Evolutionary conservation across 805 yeast species (phyloP), one percentile per base, ranked within the genome.

Genomic region (Lipomyces orientalis): DNA sequence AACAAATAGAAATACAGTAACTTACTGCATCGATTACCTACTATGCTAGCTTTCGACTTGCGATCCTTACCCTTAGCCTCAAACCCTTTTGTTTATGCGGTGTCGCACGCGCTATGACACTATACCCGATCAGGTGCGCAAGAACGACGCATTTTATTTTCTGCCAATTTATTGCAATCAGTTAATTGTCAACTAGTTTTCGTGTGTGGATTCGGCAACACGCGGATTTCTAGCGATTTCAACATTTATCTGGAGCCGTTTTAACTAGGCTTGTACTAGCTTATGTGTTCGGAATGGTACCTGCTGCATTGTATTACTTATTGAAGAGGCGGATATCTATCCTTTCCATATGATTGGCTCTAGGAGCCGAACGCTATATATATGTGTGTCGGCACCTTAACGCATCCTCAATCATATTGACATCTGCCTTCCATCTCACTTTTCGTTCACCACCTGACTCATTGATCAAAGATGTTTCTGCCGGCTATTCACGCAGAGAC

Each of bases 401-500:
- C 10, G 9, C 14, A 37, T 37, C 43, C 9, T 6, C 43, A 37
- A 14, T 37, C 43, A 14, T 37, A 37, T 37, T 37, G 14, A 2
- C 43, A 37, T 37, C 43, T 37, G 14, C 43, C 9, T 37, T 37
- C 10, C 43, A 14, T 37, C 43, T 37, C 43, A 37, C 43, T 37
- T 14, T 37, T 37, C 29, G 3, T 25, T 25, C 29, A 25, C 1
- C 29, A 3, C 29, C 29, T 1, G 29, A 25, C 29, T 25, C 29
- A 25, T 25, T 25, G 29, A 25, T 25, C 29, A 25, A 25, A 25
- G 29, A 56, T 56, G 60, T 56, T 16, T 33, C 39, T 56, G 1
- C 60, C 58, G n/a, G 58, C 39, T 34, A 57, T 14, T 22, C 60
- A 56, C 49, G 58, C 39, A 25, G 60, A 56, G n/a, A 7, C 34